A percentile compares a stretch with the other conserved stretches of the same genome.
These are phyloP conservation scores for Candida schatavii DNA, from an alignment of 805 yeast species.

Conservation along the genomic window DNA sequence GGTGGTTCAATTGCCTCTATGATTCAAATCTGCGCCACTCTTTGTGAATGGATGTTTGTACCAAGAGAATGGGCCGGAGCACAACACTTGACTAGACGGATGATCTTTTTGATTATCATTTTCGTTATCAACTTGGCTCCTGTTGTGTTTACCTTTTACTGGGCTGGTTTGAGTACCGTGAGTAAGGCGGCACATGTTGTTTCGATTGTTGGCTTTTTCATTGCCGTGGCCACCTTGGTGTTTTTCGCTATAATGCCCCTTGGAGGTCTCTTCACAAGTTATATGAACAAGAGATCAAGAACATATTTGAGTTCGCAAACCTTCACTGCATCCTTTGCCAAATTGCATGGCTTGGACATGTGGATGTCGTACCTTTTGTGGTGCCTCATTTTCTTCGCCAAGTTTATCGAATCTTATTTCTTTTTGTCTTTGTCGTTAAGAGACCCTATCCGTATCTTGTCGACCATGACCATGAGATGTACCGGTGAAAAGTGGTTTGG, in stretches of 20 bases:
- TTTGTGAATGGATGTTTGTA: slow-evolving; percentile 92
- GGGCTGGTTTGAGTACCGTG: slow-evolving; percentile 63
- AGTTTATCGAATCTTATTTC: slow-evolving; percentile 86
- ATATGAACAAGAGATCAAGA: slow-evolving; percentile 82
- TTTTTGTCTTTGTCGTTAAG: slow-evolving; percentile 84
- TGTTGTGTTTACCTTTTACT: slow-evolving; percentile 78
- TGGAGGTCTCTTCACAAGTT: slow-evolving; percentile 93
- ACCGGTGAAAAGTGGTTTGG: slow-evolving; percentile 93
- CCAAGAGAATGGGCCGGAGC: slow-evolving; percentile 99
- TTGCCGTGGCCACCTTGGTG: slow-evolving; percentile 77
- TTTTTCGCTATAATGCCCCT: slow-evolving; percentile 95
- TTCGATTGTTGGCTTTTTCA: slow-evolving; percentile 83
- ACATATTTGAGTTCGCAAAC: slow-evolving; percentile 91
- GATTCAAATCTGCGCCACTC: slow-evolving; percentile 82
- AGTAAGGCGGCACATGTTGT: slow-evolving; percentile 76
- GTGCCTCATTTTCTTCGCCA: slow-evolving; percentile 86
- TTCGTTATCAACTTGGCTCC: slow-evolving; percentile 79
- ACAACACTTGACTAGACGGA: slow-evolving; percentile 88
- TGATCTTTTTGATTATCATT: slow-evolving; percentile 67
- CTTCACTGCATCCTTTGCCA: slow-evolving; percentile 87
- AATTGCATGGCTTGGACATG: slow-evolving; percentile 84
- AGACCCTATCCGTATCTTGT: slow-evolving; percentile 91
- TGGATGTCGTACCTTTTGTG: slow-evolving; percentile 94
- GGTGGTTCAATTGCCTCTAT: slow-evolving; percentile 86
- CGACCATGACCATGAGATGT: slow-evolving; percentile 89